Percentiles rank a stretch among this genome's conserved stretches.
phyloP scores from a whole-genome alignment of 78 protist species.

The Creolimax fragrantissima region DNA sequence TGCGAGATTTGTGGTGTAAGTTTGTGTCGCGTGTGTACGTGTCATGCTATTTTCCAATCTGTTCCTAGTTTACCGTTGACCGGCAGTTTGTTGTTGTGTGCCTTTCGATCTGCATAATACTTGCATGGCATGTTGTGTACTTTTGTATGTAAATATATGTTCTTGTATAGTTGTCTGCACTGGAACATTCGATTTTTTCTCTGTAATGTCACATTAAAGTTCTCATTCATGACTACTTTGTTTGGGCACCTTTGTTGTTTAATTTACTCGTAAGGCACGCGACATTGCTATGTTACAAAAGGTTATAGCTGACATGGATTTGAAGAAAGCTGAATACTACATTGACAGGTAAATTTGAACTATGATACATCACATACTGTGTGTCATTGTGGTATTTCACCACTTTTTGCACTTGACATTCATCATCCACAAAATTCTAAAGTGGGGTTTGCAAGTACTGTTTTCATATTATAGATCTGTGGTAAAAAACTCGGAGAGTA shows the following conservation, averaged over 20 bases:
- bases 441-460: background rate
- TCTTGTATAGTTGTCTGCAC: background rate
- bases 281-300: slow-evolving; percentile 6
- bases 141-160: slow-evolving; percentile 5
- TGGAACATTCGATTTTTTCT: background rate
- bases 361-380: background rate
- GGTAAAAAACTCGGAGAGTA: background rate
- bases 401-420: background rate
- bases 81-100: too few relatives aligned
- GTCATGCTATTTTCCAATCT: too few relatives aligned
- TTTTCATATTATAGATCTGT: background rate
- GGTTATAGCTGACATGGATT: background rate
- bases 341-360: background rate
- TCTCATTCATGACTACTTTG: background rate
- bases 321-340: slow-evolving; percentile 25
- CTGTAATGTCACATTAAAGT: background rate
- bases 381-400: background rate
- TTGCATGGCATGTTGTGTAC: background rate
- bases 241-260: background rate
- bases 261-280: background rate
- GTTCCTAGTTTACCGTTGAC: too few relatives aligned
- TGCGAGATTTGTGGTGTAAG: background rate
- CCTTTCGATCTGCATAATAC: too few relatives aligned
- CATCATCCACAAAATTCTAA: background rate
- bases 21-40: background rate